Base-by-base conservation (phyloP, 139 green algal genomes). In the Coccomyxa sp. region DNA sequence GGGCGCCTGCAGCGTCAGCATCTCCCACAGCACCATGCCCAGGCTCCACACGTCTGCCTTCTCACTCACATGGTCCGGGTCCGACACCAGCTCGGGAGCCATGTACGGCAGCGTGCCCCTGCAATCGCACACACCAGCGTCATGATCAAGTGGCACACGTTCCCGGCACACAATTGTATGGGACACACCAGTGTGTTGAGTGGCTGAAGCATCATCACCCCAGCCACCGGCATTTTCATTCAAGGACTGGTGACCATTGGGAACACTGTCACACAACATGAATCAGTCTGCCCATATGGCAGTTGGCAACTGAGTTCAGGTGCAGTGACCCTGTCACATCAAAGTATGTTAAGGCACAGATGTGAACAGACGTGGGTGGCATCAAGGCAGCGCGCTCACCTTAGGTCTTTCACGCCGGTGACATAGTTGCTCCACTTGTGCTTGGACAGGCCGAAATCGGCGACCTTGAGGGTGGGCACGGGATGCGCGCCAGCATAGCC, bases 381-480 rank as follows among this genome's bases (percentile, higher is more conserved):
- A 71, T 9, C 63, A 71, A 71, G 12, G 4, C 23, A 77, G 71
- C 38, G 9, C 27, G 71, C 45, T 60, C 80, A 88, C 85, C 87
- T 86, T n/a, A 92, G 79, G 79, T 91, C 85, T 51, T 86, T 85
- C 76, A 92, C 89, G 76, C 86, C 86, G 30, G 87, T 87, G 75
- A 88, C 89, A 59, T 89, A 89, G 68, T 82, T 59, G 45, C 77
- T 93, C 82, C 91, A 91, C 90, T 96, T 96, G 83, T 95, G 90
- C 89, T 95, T 95, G 87, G 83, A 90, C 75, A 97, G 89, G 16
- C 94, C 94, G 88, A 97, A 97, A 86, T 97, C 94, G 51, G 93
- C 94, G 1, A 97, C 92, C 58, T 91, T 89, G 51, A 90, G 30
- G 17, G 63, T 67, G 13, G 67, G 81, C 45, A 86, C 63, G 1